A percentile compares a stretch with the other conserved stretches of the same genome.
Evolutionary conservation across 305 asterid species (phyloP).

Genomic region (Rubia balearica): DNA sequence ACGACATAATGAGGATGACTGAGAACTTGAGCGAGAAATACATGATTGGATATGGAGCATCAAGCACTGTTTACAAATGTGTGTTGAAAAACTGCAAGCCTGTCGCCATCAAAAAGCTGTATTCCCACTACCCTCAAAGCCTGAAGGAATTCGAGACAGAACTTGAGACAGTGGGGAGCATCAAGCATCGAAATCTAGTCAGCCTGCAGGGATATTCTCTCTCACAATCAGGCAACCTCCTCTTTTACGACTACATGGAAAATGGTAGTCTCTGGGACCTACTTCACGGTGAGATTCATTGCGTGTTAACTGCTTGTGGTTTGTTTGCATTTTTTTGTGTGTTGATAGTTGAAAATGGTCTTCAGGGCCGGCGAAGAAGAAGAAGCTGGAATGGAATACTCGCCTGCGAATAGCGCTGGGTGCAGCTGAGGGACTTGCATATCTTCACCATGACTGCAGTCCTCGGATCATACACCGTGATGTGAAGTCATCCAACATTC

Average conservation of each 20-base stretch:
- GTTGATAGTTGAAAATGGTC: slow-evolving; percentile 6
- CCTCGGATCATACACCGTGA: slow-evolving; percentile 94
- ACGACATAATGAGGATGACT: slow-evolving; percentile 95
- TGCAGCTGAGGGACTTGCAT: slow-evolving; percentile 87
- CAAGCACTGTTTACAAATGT: slow-evolving; percentile 92
- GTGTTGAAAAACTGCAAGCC: slow-evolving; percentile 90
- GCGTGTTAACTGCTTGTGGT: not conserved
- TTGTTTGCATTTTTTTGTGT: not conserved
- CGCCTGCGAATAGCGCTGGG: slow-evolving; percentile 75
- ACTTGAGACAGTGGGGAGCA: slow-evolving; percentile 83
- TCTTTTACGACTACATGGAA: slow-evolving; percentile 95
- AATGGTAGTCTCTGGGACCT: slow-evolving; percentile 98
- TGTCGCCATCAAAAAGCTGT: slow-evolving; percentile 87
- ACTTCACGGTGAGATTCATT: slow-evolving; percentile 61
- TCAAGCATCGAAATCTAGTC: slow-evolving; percentile 90
- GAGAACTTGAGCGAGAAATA: slow-evolving; percentile 91
- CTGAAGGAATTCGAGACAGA: slow-evolving; percentile 89
- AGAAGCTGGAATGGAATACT: slow-evolving; percentile 71
- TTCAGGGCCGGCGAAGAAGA: slow-evolving; percentile 62
- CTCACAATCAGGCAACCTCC: slow-evolving; percentile 74
- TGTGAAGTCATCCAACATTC: slow-evolving; percentile 83
- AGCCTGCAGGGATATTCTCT: slow-evolving; percentile 92
- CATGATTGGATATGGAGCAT: slow-evolving; percentile 84
- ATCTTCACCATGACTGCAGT: slow-evolving; percentile 92
- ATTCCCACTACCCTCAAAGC: slow-evolving; percentile 74